Evolutionary conservation across 2,329 filamentous ascomycete genomes (phyloP).

Genomic region (Clonostachys sp.): DNA sequence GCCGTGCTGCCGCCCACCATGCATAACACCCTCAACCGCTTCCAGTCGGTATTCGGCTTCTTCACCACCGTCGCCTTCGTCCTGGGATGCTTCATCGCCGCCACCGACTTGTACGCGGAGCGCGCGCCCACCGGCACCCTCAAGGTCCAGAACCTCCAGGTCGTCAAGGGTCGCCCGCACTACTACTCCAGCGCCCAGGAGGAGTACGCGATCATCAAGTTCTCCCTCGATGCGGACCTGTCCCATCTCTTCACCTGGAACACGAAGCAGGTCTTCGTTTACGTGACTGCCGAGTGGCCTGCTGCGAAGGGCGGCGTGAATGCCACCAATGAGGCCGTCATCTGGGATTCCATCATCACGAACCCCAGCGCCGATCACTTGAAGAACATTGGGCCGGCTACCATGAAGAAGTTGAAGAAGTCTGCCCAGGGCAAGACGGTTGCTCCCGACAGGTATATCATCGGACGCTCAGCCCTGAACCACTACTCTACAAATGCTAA

Average conservation of each 20-base stretch:
- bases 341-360: constrained; percentile 95
- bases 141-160: constrained; percentile 72
- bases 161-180: constrained; percentile 91
- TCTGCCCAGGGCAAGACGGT: constrained; percentile 56
- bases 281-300: constrained; percentile 78
- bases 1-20: constrained; percentile 44
- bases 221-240: constrained; percentile 89
- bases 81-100: constrained; percentile 73
- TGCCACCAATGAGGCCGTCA: constrained; percentile 68
- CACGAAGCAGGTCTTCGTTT: constrained; percentile 97
- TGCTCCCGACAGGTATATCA: constrained; percentile 48
- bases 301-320: constrained; percentile 18
- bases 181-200: constrained; percentile 92
- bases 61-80: constrained; percentile 91
- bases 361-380: constrained; percentile 61
- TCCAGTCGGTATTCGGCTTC: constrained; percentile 94
- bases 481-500: not conserved
- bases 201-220: constrained; percentile 92
- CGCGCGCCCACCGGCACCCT: constrained; percentile 60
- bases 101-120: constrained; percentile 68
- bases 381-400: constrained; percentile 52
- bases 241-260: constrained; percentile 97
- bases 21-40: constrained; percentile 81
- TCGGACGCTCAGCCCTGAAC: not conserved
- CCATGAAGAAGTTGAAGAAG: constrained; percentile 58